Conservation (phyloP, 75 land plant genomes). For the Sequoia sempervirens region DNA sequence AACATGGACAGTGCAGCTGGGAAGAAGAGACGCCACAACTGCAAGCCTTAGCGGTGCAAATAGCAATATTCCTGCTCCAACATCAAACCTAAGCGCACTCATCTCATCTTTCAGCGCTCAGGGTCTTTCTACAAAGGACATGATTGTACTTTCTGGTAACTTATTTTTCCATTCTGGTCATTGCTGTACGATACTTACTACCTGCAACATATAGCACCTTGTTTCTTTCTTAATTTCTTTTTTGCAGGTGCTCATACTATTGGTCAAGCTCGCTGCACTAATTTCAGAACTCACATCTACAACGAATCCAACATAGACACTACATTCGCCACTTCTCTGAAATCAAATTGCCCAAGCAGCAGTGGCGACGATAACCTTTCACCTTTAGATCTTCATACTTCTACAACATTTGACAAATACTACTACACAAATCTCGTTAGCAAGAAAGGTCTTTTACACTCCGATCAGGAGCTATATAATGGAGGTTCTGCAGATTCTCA, state of each 20-base stretch:
- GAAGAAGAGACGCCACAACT: conserved; percentile 18
- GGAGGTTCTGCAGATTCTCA: background rate
- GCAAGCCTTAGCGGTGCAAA: conserved; percentile 14
- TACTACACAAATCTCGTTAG: conserved; percentile 22
- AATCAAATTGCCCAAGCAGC: background rate
- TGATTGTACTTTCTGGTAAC: conserved; percentile 26
- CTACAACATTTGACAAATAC: conserved; percentile 22
- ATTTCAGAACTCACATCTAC: conserved; percentile 2
- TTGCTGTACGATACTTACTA: background rate
- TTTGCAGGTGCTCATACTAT: conserved; percentile 8
- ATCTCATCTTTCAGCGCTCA: conserved; percentile 17
- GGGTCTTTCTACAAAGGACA: conserved; percentile 19
- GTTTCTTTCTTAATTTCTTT: too few species aligned
- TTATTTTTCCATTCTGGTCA: background rate
- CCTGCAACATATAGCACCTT: background rate
- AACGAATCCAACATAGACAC: conserved; percentile 5
- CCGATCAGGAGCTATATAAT: conserved; percentile 20
- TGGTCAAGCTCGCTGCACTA: conserved; percentile 11
- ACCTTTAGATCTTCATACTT: conserved; percentile 14
- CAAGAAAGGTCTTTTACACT: conserved; percentile 21
- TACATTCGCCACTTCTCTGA: background rate
- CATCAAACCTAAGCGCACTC: conserved; percentile 12
- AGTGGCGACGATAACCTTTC: background rate
- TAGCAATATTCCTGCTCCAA: conserved; percentile 14
- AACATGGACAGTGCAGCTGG: conserved; percentile 16